A percentile compares a stretch with the other conserved stretches of the same genome.
Conservation (phyloP, 257 asterid species). For the Solanum gandarillasii region DNA sequence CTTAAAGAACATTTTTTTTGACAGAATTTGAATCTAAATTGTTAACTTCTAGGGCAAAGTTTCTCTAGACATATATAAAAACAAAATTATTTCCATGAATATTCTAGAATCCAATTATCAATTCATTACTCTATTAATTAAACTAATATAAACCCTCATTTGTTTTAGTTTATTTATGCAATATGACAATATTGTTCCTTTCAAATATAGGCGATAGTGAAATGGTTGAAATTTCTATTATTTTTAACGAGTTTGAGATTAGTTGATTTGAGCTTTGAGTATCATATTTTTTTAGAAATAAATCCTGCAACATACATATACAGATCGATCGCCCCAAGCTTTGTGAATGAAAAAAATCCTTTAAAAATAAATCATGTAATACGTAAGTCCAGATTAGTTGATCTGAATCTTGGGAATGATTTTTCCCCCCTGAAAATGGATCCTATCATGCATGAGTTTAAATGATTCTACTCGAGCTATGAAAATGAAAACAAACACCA, state of each 20-base stretch:
- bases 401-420: not conserved
- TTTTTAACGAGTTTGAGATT: no score
- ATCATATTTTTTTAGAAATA: not conserved
- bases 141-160: not conserved
- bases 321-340: fast-evolving
- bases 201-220: not conserved
- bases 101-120: not conserved
- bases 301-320: not conserved
- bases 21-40: not conserved
- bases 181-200: not conserved
- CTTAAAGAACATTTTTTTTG: not conserved
- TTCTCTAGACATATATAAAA: not conserved
- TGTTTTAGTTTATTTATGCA: not conserved
- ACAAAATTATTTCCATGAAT: not conserved
- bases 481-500: no score
- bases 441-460: not conserved
- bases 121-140: not conserved
- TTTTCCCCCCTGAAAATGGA: no score
- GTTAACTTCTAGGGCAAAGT: not conserved
- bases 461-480: not conserved
- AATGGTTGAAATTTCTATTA: not conserved
- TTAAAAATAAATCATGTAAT: not conserved
- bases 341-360: not conserved
- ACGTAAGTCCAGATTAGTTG: not conserved
- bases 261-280: not conserved